Base-by-base conservation (phyloP, 139 green algal genomes). In the Coccomyxa sp. region DNA sequence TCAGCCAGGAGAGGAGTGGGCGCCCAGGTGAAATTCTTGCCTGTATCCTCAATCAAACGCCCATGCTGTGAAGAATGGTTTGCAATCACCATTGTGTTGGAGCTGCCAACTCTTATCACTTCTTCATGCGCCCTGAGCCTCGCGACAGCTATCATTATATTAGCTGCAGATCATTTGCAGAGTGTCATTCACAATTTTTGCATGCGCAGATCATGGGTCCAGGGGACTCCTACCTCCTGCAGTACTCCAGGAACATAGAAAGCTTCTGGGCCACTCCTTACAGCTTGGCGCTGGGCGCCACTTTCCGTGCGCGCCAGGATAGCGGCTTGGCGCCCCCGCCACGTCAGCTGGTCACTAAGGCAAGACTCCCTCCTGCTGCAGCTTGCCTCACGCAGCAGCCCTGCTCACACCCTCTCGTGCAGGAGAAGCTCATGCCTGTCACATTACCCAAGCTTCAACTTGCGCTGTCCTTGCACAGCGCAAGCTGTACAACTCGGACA, bases 181-280 rank as follows among this genome's bases (percentile, higher is more conserved):
- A n/a, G n/a, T n/a, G n/a, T n/a, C n/a, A n/a, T n/a, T n/a, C n/a
- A n/a, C n/a, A n/a, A n/a, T n/a, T n/a, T n/a, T n/a, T 77, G 37
- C 36, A 37, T 27, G 8, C 86, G 33, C 92, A 98, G 85, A 88
- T 98, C 5, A 97, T 98, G 95, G 95, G 95, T 6, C 94, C 95
- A 33, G 78, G 89, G 35, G 95, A 98, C 76, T 86, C 89, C 36
- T 99, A 98, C 86, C 87, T 98, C 10, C 86, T 94, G 68, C 95
- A 98, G 82, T 96, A 95, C 81, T 86, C 35, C 54, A 75, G 78
- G 7, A 76, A 93, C 77, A 87, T 87, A 1, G 22, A 68, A 27
- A 37, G 31, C 74, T 98, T 98, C 82, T 98, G 93, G 94, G 95
- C 88, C 0, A 86, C 86, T 38, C 70, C 36, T 18, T 39, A 88